phyloP scores from a whole-genome alignment of 139 green algal species.

The Coelastrella sp. region DNA sequence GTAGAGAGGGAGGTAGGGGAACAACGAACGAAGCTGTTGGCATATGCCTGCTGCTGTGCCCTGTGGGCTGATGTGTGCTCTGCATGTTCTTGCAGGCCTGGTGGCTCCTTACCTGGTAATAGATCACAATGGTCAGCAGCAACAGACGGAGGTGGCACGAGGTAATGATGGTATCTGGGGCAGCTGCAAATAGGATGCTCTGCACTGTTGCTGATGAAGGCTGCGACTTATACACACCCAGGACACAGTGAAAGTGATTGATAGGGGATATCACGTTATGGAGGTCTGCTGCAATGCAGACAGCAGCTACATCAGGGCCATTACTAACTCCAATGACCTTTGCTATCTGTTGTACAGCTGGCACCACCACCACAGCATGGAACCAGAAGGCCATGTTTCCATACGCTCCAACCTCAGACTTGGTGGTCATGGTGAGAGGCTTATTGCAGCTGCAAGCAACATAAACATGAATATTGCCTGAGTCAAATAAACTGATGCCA shows the following conservation, averaged over 20 bases:
- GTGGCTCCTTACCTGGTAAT: background rate
- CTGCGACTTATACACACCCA: too few relatives aligned
- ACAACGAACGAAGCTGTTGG: background rate
- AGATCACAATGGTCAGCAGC: conserved; percentile 32
- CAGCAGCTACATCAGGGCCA: background rate
- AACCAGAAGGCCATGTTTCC: conserved; percentile 3
- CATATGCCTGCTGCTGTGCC: background rate
- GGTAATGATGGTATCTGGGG: background rate
- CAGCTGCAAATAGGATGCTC: background rate
- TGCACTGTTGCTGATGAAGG: too few relatives aligned
- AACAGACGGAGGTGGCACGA: conserved; percentile 9
- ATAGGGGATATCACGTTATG: background rate
- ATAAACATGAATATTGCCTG: background rate
- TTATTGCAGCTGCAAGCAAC: background rate
- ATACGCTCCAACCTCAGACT: conserved; percentile 25
- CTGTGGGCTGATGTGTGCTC: too few relatives aligned
- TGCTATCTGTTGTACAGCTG: background rate
- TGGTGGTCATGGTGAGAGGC: conserved; percentile 28
- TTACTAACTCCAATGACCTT: background rate
- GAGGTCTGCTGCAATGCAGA: background rate
- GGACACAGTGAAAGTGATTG: too few relatives aligned
- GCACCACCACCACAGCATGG: background rate
- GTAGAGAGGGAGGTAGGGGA: background rate
- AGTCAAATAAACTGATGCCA: background rate
- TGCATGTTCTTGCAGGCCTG: background rate